A percentile compares a stretch with the other conserved stretches of the same genome.
phyloP scores from a whole-genome alignment of 2,329 filamentous ascomycete genomes.

The Diaporthe velutina region DNA sequence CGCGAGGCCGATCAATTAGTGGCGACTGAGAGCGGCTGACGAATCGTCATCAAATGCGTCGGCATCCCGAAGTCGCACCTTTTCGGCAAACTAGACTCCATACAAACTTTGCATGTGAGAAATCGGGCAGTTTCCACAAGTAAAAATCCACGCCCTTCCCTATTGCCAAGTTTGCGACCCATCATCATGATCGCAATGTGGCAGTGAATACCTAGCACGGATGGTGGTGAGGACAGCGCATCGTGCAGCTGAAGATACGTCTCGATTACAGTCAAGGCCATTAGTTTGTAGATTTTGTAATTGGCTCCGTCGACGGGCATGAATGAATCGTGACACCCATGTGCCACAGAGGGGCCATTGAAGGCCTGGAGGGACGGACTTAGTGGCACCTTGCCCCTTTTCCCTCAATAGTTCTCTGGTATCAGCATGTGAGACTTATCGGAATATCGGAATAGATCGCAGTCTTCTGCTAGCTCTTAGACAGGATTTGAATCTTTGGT shows the following conservation, averaged over 20 bases:
- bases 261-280: not conserved
- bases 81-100: constrained; percentile 8
- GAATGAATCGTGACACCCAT: not conserved
- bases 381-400: not conserved
- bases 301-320: no score
- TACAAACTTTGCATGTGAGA: constrained; percentile 11
- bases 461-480: not conserved
- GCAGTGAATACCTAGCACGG: not conserved
- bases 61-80: constrained; percentile 7
- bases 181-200: not conserved
- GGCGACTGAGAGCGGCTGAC: not conserved
- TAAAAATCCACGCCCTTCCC: no score
- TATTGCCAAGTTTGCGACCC: not conserved
- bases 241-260: not conserved
- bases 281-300: not conserved
- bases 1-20: constrained; percentile 2
- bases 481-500: not conserved
- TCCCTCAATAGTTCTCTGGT: not conserved
- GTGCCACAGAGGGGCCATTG: not conserved
- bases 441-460: no score
- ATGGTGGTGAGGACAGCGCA: not conserved
- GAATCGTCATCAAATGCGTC: not conserved
- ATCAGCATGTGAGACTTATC: not conserved
- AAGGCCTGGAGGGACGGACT: no score
- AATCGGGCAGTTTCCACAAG: not conserved